Conservation (phyloP, 257 asterid genomes). For the Linaria vulgaris region DNA sequence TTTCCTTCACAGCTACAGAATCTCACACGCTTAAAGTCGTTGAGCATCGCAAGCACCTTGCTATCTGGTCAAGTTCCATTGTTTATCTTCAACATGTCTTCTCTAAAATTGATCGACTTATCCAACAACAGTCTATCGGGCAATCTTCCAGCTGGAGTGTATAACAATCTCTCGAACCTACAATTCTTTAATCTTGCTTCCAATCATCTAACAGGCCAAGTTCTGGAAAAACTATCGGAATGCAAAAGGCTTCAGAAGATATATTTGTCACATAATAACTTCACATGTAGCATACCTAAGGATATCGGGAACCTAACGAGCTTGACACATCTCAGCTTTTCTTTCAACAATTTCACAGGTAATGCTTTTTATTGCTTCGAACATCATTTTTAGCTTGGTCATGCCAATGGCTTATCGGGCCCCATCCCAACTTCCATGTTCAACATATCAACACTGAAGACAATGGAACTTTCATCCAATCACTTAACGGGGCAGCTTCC, state of each 20-base stretch:
- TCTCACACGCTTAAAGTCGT: conserved; percentile 30
- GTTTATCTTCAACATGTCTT: conserved; percentile 29
- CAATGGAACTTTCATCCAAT: too few species aligned
- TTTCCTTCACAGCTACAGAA: conserved; percentile 45
- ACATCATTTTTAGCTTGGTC: conserved; percentile 8
- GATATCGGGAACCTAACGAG: conserved; percentile 34
- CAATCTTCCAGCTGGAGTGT: conserved; percentile 20
- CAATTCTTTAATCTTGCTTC: conserved; percentile 25
- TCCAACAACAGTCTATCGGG: too few species aligned
- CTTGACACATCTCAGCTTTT: conserved; percentile 25
- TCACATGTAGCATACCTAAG: conserved; percentile 38
- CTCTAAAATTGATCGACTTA: too few species aligned
- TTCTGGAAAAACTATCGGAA: too few species aligned
- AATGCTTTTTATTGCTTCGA: neutral
- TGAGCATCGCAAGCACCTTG: conserved; percentile 23
- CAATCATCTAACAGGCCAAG: too few species aligned
- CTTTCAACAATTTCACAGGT: conserved; percentile 45
- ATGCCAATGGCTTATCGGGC: conserved; percentile 29
- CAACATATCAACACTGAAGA: conserved; percentile 39
- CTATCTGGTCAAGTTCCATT: conserved; percentile 30
- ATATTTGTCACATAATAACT: conserved; percentile 27
- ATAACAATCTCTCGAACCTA: conserved; percentile 32
- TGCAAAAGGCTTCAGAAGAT: conserved; percentile 33
- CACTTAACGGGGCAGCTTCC: conserved; percentile 36
- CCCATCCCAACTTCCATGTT: too few species aligned